Base-by-base conservation (phyloP, 805 yeast species). In the Ogataea paraovalis region DNA sequence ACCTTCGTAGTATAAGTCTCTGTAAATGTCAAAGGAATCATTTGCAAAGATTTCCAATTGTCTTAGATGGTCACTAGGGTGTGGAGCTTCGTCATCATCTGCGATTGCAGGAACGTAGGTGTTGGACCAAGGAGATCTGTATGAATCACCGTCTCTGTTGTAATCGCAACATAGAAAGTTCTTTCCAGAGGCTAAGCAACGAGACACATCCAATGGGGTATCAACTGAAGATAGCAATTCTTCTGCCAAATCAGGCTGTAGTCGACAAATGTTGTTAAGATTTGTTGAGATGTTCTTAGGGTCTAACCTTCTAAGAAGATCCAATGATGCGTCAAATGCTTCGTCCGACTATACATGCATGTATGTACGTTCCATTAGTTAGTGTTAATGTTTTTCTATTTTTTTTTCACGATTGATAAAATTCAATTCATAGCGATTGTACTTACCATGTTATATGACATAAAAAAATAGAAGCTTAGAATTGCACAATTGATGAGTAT, bases 1-100 rank as follows among this genome's bases (percentile, higher is more conserved):
- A 36, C 97, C 97, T 66, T 91, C 98, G 65, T 90, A 92, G 70
- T 92, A 92, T 57, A 92, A 70, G 63, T 94, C 99, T 55, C 97
- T 76, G 70, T 94, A 92, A 33, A 92, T 78, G 59, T 90, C 97
- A 63, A 92, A 88, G 3, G 96, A 86, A 53, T 88, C 92, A 65
- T 92, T 94, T 50, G 96, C 91, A 54, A 82, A 75, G 22, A 78
- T 64, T 68, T 92, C 99, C 54, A 92, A 70, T 55, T 80, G 76
- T 55, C 98, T 74, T 52, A 94, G 72, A 21, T 68, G 67, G 2
- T 68, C 68, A 3, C 87, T 75, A 10, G 97, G 97, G 55, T 71
- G 81, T 9, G 94, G 90, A 2, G 89, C 87, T 21, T 87, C 94
- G 19, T 44, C 53, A 43, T 76, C 85, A 44, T 76, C 83, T 6